These are phyloP conservation scores for Wickerhamomyces silvicola DNA, from an alignment of 805 yeast species.

Conservation along the genomic window DNA sequence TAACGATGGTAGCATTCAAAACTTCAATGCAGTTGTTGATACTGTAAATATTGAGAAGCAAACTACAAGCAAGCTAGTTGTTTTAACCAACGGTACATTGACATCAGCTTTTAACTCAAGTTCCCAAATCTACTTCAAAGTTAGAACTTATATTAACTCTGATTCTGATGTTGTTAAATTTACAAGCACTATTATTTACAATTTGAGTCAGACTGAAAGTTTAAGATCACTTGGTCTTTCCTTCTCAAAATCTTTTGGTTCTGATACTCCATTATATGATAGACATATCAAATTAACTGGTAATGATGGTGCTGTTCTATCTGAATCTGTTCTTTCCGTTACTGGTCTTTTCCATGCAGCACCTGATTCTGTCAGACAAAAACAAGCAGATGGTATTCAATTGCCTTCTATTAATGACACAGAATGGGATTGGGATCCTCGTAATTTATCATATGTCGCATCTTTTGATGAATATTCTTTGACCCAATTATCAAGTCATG, in stretches of 20 bases:
- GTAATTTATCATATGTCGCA: background rate
- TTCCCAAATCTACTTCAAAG: conserved; percentile 3
- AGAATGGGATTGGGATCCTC: conserved; percentile 1
- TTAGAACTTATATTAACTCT: conserved; percentile 4
- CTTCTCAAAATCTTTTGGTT: background rate
- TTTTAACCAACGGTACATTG: too few species aligned
- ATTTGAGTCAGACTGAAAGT: background rate
- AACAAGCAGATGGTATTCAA: background rate
- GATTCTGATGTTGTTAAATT: conserved; percentile 2
- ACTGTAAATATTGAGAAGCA: too few species aligned
- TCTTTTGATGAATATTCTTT: background rate
- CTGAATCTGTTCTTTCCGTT: background rate
- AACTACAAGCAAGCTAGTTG: too few species aligned
- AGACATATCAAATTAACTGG: conserved; percentile 2
- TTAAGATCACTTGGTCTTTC: background rate
- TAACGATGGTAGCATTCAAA: too few species aligned
- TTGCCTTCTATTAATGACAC: background rate
- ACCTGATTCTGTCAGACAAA: background rate
- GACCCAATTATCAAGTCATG: conserved; percentile 1
- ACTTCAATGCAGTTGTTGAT: too few species aligned
- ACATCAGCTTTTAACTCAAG: too few species aligned
- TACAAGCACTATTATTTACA: conserved; percentile 4
- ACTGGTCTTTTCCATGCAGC: conserved; percentile 1
- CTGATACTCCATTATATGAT: background rate
- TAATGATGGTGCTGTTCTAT: background rate